A percentile compares a stretch with the other conserved stretches of the same genome.
Conservation (phyloP, 225 moss, liverwort and hornwort genomes). For the Climacium dendroides region DNA sequence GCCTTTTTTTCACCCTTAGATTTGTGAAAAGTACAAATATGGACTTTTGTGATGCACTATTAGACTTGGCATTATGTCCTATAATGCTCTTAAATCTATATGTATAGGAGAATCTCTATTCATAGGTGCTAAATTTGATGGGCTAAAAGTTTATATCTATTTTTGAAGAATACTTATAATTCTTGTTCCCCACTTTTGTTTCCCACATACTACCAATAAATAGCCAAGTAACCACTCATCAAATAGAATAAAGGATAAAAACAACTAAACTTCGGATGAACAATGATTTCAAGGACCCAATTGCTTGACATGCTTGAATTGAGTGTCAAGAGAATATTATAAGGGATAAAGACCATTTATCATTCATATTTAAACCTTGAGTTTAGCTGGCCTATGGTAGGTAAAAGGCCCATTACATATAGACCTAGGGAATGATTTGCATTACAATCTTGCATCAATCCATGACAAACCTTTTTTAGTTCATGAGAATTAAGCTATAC, state of each 20-base stretch:
- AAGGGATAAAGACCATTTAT: neutral
- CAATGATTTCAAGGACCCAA: neutral
- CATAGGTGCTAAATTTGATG: rapidly evolving
- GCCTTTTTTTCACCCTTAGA: neutral
- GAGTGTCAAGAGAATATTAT: neutral
- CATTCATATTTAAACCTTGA: neutral
- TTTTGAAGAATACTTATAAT: too few relatives aligned
- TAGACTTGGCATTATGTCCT: too few relatives aligned
- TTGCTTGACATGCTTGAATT: neutral
- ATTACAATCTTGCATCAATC: neutral
- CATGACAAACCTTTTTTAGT: rapidly evolving
- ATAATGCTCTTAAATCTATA: neutral
- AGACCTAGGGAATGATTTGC: rapidly evolving
- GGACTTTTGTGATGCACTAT: neutral
- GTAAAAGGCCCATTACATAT: rapidly evolving
- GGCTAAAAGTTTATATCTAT: rapidly evolving
- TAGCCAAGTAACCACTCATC: neutral
- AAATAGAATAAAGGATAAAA: neutral
- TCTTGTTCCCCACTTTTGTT: too few relatives aligned
- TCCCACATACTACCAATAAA: neutral
- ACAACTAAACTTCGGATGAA: neutral
- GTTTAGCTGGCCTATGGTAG: rapidly evolving
- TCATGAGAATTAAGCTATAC: neutral
- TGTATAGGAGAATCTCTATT: neutral
- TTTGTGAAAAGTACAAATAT: neutral